These are phyloP conservation scores for Dentipellis fragilis DNA, from an alignment of 768 basidiomycete genomes.

Conservation along the genomic window DNA sequence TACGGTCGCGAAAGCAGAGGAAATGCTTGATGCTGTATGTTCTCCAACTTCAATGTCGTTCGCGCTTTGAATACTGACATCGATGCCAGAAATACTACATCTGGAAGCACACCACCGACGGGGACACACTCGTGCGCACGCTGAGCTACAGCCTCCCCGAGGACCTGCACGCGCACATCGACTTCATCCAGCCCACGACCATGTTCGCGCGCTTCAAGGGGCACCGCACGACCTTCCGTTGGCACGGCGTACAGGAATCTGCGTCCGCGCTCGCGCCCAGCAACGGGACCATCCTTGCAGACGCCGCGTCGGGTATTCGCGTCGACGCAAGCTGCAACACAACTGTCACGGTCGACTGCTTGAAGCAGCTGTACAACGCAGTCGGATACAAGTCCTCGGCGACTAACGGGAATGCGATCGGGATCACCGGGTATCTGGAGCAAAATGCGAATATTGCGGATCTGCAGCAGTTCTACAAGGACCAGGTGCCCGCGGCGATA, in stretches of 20 bases:
- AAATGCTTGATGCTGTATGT: slow-evolving; percentile 48
- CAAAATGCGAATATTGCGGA: slow-evolving; percentile 23
- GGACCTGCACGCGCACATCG: slow-evolving; percentile 42
- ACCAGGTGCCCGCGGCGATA: slow-evolving; percentile 22
- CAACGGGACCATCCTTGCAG: neutral
- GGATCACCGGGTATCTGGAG: slow-evolving; percentile 25
- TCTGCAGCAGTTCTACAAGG: slow-evolving; percentile 22
- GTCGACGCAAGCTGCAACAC: slow-evolving; percentile 25
- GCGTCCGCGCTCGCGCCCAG: neutral
- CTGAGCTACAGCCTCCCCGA: slow-evolving; percentile 50
- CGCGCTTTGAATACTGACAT: neutral
- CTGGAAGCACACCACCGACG: slow-evolving; percentile 40
- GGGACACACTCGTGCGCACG: slow-evolving; percentile 47
- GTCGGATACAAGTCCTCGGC: slow-evolving; percentile 18
- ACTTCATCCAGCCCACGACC: slow-evolving; percentile 58
- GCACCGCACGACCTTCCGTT: slow-evolving; percentile 28
- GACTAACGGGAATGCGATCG: slow-evolving; percentile 22
- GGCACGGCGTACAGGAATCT: neutral
- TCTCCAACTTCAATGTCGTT: neutral
- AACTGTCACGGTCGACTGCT: slow-evolving; percentile 25
- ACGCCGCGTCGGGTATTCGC: neutral
- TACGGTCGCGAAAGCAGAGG: slow-evolving; percentile 44
- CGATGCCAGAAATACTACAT: slow-evolving; percentile 40
- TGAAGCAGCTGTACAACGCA: slow-evolving; percentile 26
- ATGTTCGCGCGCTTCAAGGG: slow-evolving; percentile 40